phyloP scores from a whole-genome alignment of 371 early-diverging fungal genomes.

The Syncephalastrum contaminatum region DNA sequence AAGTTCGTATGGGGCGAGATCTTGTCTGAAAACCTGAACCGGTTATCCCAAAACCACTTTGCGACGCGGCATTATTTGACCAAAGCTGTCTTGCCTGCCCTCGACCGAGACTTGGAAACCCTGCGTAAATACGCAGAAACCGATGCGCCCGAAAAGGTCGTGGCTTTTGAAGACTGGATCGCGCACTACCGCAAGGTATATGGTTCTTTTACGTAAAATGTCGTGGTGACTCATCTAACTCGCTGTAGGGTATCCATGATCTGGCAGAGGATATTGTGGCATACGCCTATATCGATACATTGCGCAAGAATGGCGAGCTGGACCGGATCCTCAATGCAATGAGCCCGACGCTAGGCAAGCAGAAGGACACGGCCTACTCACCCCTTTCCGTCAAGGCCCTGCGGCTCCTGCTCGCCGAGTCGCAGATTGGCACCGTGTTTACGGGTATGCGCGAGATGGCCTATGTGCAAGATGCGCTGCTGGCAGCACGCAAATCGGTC shows the following conservation, averaged over 20 bases:
- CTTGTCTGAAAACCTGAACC: slow-evolving; percentile 64
- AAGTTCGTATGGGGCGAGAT: slow-evolving; percentile 70
- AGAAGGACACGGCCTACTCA: slow-evolving; percentile 37
- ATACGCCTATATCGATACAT: slow-evolving; percentile 57
- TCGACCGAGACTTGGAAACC: slow-evolving; percentile 52
- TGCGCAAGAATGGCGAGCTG: slow-evolving; percentile 65
- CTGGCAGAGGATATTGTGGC: slow-evolving; percentile 43
- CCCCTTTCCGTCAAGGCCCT: slow-evolving; percentile 56
- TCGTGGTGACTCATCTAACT: neutral
- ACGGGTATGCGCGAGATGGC: slow-evolving; percentile 67
- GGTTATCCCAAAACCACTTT: slow-evolving; percentile 65
- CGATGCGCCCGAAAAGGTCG: slow-evolving; percentile 15
- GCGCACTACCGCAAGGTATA: slow-evolving; percentile 41
- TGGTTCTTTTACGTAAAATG: too few species aligned
- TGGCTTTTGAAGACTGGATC: slow-evolving; percentile 34
- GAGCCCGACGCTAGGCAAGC: slow-evolving; percentile 35
- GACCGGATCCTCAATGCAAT: slow-evolving; percentile 61
- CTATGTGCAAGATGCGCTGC: slow-evolving; percentile 63
- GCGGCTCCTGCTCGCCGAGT: slow-evolving; percentile 47
- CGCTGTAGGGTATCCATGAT: slow-evolving; percentile 26
- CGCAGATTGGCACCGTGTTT: slow-evolving; percentile 64
- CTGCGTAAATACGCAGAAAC: slow-evolving; percentile 34
- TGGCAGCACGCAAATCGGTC: slow-evolving; percentile 21
- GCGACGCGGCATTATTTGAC: slow-evolving; percentile 70
- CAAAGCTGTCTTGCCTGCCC: slow-evolving; percentile 60